Evolutionary conservation across 805 yeast genomes (phyloP), one percentile per base, ranked within the genome.

Genomic region (Kuraishia hungarica): DNA sequence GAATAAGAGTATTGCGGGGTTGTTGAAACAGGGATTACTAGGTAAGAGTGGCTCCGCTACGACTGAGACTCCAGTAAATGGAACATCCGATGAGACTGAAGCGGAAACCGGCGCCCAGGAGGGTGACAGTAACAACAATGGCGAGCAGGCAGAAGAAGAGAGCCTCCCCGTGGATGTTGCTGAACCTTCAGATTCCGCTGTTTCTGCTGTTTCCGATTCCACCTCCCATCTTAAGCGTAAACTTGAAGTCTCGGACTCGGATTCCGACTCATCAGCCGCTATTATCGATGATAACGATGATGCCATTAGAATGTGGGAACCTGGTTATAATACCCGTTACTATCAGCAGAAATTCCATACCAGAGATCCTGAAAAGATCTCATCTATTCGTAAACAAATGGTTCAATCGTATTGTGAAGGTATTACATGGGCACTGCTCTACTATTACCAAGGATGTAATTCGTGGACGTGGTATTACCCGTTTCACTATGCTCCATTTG

Each of bases 381-480:
- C 77, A 1, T 70, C 73, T 20, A 73, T 81, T 21, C 78, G 84
- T 50, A 79, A 77, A 58, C 75, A 78, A 50, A 83, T 94, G 64
- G 90, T 85, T 0, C 73, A 75, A 54, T 79, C 83, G 52, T 94
- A 94, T 65, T 79, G 94, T 55, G 97, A 93, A 69, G 99, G 99
- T 58, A 87, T 94, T 2, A 83, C 97, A n/a, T 94, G 99, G 99
- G 96, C 86, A 1, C 75, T 94, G 59, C 71, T 89, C 54, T 94
- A 94, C 68, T 94, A 94, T 71, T 93, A 89, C 69, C 98, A 94
- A 70, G 98, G 97, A 1, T 93, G 98, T 72, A 96, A 97, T 0
- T 93, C 98, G 0, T 94, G 99, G 99, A 85, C 85, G 55, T 94
- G 99, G 99, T 94, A 83, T 69, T 94, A 86, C 64, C 99, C 98